Evolutionary conservation across 306 rosid genomes (phyloP).

Genomic region (Sicyos baderoa): DNA sequence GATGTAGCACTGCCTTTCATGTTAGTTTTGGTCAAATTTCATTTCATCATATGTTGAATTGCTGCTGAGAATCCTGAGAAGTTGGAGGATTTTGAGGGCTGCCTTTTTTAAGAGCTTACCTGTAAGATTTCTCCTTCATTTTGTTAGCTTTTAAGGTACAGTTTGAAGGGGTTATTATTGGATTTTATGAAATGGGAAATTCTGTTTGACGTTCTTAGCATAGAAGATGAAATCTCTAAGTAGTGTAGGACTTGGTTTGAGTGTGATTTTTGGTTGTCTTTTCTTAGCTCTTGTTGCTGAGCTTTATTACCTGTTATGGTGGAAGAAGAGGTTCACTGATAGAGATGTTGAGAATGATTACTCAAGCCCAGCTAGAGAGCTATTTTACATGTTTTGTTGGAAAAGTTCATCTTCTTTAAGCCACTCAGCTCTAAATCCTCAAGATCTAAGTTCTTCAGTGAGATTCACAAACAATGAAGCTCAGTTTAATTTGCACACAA

Average conservation of each 20-base stretch:
- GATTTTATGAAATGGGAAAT: neutral
- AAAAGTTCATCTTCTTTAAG: slow-evolving; percentile 54
- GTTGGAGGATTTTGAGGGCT: slow-evolving; percentile 11
- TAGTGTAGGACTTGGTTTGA: slow-evolving; percentile 86
- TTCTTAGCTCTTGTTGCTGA: slow-evolving; percentile 88
- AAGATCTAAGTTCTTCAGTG: slow-evolving; percentile 46
- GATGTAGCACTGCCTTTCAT: slow-evolving; percentile 9
- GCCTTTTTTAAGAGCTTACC: neutral
- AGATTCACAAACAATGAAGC: slow-evolving; percentile 45
- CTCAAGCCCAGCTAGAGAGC: slow-evolving; percentile 63
- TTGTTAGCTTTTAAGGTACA: neutral
- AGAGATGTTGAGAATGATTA: slow-evolving; percentile 61
- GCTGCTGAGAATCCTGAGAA: neutral
- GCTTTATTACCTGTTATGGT: slow-evolving; percentile 86
- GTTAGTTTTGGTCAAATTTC: slow-evolving; percentile 3
- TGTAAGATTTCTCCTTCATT: slow-evolving; percentile 8
- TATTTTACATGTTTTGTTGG: slow-evolving; percentile 87
- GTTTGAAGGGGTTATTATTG: slow-evolving; percentile 6
- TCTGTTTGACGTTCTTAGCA: neutral
- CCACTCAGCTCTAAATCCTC: slow-evolving; percentile 49
- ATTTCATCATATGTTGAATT: neutral
- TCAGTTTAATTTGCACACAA: slow-evolving; percentile 39
- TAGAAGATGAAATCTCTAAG: slow-evolving; percentile 81
- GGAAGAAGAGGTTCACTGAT: slow-evolving; percentile 76
- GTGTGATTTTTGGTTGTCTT: slow-evolving; percentile 80